phyloP scores from a whole-genome alignment of 768 basidiomycete genomes.

The Tremella yokohamensis region DNA sequence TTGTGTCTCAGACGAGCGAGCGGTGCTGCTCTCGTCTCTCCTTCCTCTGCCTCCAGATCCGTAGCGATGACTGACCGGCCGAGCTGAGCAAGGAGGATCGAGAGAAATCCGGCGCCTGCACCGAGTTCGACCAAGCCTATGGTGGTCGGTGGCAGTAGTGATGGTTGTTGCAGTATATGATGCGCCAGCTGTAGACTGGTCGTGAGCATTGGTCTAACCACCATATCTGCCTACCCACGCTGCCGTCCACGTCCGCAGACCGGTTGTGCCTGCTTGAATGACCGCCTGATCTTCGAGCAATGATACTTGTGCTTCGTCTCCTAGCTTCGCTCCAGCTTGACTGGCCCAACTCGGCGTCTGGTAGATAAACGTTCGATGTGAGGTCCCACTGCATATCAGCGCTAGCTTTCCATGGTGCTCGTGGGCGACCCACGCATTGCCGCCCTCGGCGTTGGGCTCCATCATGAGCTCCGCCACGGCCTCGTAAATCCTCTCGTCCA shows the following conservation, averaged over 20 bases:
- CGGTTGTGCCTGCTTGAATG: conserved; percentile 48
- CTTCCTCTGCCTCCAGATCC: conserved; percentile 26
- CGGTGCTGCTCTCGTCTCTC: conserved; percentile 22
- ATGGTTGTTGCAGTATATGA: conserved; percentile 25
- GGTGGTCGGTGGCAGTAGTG: background rate
- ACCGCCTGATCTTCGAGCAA: conserved; percentile 48
- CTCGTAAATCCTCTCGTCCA: conserved; percentile 43
- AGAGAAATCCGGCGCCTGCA: conserved; percentile 47
- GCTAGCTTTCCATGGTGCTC: background rate
- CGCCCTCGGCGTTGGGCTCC: conserved; percentile 10
- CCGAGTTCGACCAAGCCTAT: conserved; percentile 38
- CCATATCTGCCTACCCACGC: conserved; percentile 5
- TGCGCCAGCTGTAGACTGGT: conserved; percentile 37
- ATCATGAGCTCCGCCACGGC: conserved; percentile 38
- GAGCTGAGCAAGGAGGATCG: conserved; percentile 37
- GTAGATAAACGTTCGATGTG: conserved; percentile 48
- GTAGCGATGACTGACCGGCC: conserved; percentile 31
- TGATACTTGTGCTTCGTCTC: conserved; percentile 32
- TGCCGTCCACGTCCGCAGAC: conserved; percentile 48
- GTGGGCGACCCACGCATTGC: background rate
- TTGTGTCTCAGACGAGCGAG: conserved; percentile 27
- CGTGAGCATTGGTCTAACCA: background rate
- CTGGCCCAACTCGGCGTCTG: conserved; percentile 7
- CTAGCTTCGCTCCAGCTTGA: background rate
- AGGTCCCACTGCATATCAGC: conserved; percentile 7